Conservation (phyloP, 495 filamentous ascomycete genomes). For the Aspergillus sclerotiicarbonarius region DNA sequence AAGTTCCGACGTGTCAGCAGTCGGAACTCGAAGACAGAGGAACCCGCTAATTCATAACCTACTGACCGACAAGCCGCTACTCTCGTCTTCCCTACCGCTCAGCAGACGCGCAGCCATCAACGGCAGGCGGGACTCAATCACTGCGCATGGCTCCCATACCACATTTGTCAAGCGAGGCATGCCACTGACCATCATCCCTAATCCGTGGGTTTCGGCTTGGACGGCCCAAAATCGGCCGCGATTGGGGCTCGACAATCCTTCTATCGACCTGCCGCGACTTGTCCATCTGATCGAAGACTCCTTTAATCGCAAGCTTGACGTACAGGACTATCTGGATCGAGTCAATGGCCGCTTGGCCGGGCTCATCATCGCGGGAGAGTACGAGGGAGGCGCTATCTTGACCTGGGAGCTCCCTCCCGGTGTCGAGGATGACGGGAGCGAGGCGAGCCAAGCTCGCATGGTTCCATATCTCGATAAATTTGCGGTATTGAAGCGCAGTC, state of each 20-base stretch:
- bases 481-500: conserved; percentile 81
- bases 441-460: conserved; percentile 51
- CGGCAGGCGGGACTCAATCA: conserved; percentile 23
- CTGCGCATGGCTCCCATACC: conserved; percentile 43
- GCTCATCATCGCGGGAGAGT: conserved; percentile 91
- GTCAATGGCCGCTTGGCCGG: conserved; percentile 78
- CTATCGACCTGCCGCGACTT: conserved; percentile 78
- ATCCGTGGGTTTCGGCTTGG: conserved; percentile 65
- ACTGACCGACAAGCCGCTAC: conserved; percentile 88
- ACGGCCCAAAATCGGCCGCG: conserved; percentile 54
- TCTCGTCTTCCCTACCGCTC: conserved; percentile 84
- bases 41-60: conserved; percentile 97
- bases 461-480: conserved; percentile 99
- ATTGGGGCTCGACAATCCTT: conserved; percentile 69
- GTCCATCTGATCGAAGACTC: conserved; percentile 91
- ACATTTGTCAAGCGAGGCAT: conserved; percentile 92
- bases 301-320: conserved; percentile 81
- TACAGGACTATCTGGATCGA: conserved; percentile 74
- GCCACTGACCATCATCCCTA: conserved; percentile 78
- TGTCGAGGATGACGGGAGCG: conserved; percentile 50
- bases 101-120: conserved; percentile 49
- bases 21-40: conserved; percentile 70
- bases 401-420: conserved; percentile 87
- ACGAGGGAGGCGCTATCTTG: conserved; percentile 91
- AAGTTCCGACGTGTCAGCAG: conserved; percentile 53